Base-by-base conservation (phyloP, 805 yeast genomes). In the Ogataea paradorogensis region DNA sequence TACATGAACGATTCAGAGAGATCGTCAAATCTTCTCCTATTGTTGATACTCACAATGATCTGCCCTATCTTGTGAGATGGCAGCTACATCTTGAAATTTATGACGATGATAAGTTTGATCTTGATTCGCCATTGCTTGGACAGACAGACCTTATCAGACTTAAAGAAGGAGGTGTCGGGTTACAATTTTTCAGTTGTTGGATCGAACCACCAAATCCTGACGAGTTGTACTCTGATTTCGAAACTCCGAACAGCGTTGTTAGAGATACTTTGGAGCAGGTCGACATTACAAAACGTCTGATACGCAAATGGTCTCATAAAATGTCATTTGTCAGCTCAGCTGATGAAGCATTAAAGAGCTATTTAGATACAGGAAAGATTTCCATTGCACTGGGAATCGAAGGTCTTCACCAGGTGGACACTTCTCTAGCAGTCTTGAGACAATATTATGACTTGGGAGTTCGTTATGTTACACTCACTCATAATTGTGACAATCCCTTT, bases 401-500 rank as follows among this genome's bases (percentile, higher is more conserved):
- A 53, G 80, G 80, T 5, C 55, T 74, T 21, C 80, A 75, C 52
- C 79, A 73, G 53, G 65, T 67, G 20, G 81, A 73, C 47, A 48
- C 67, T 2, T 72, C 79, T 2, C 48, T 74, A 10, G 78, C 68
- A 8, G 75, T 72, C n/a, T 55, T 75, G 24, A 63, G 81, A 50
- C 71, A 65, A 48, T 75, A 70, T 48, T 67, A 53, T 46, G 74
- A 70, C 7, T 46, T 75, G 18, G 80, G 80, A 9, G 76, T 74
- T 11, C 49, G 79, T 25, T 75, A 75, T 50, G 68, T 73, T 28
- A 75, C 80, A 0, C 53, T 75, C 36, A 74, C 80, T 0, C 80
- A 74, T 43, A 74, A 74, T 50, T 73, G 80, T 55, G 78, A 74
- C 46, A 75, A 75, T 45, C 78, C 80, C 4, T 75, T 73, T 56